Evolutionary conservation across 495 filamentous ascomycete species (phyloP), one percentile per base, ranked within the genome.

Genomic region (Xylaria longipes): DNA sequence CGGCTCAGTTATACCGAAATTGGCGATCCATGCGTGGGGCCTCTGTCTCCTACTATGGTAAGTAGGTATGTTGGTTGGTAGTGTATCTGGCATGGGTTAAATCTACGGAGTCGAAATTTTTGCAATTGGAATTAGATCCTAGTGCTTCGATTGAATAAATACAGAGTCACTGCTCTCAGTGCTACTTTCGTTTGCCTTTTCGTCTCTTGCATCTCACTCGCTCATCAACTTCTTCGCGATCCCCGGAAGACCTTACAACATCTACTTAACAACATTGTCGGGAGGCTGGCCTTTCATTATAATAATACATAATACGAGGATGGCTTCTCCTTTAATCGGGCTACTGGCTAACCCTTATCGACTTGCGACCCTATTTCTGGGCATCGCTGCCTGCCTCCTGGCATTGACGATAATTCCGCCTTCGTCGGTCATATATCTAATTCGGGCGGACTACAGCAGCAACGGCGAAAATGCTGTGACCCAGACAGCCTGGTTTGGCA

Each of bases 401-500:
- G 22, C 33, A 11, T 11, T 72, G 33, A 72, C 64, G 20, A 48
- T 35, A 33, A 37, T 68, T 31, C 63, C 63, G 0, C 29, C 64
- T n/a, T 68, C 64, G 2, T 33, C 70, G 9, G 17, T n/a, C 3
- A n/a, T 68, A 12, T 72, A 68, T 33, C 43, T 72, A 9, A 17
- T 63, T 3, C 63, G 70, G 29, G 52, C 64, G 31, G 70, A 72
- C 35, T 61, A 52, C 37, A 33, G 7, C 54, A 48, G 7, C n/a
- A 15, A 48, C 17, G 12, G 12, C 8, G 56, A 15, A 5, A 12
- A 35, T 37, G 3, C 43, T 6, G 35, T 48, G 27, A 35, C 25
- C 35, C 66, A 46, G 22, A 72, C 70, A 17, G 64, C 62, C 5
- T 72, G 70, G 70, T 43, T 72, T 17, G 22, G 63, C n/a, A 48